These are phyloP conservation scores for Cytospora mali DNA, from an alignment of 2,329 filamentous ascomycete genomes.

Conservation along the genomic window DNA sequence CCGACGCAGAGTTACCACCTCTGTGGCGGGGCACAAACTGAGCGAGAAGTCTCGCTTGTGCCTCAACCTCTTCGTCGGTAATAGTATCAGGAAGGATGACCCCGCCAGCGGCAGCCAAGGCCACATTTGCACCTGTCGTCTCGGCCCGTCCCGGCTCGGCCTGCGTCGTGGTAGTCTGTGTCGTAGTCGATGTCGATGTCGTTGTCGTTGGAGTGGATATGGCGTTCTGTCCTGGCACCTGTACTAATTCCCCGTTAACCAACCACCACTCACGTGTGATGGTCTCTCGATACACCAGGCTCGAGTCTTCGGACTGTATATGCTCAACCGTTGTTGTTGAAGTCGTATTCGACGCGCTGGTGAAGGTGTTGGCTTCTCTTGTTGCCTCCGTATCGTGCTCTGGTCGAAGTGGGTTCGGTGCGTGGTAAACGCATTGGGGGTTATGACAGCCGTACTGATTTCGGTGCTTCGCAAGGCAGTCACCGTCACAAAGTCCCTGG, in stretches of 20 bases:
- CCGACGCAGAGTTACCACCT: background rate
- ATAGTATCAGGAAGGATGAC: background rate
- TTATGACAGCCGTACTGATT: slow-evolving; percentile 19
- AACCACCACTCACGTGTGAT: slow-evolving; percentile 3
- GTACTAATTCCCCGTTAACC: background rate
- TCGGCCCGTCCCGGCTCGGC: too few species aligned
- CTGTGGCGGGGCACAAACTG: background rate
- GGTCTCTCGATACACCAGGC: background rate
- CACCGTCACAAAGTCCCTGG: background rate
- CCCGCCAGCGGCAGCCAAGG: background rate
- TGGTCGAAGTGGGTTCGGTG: background rate
- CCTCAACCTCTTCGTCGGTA: slow-evolving; percentile 5
- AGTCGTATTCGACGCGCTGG: rapidly evolving
- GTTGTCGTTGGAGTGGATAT: background rate
- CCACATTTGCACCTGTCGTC: background rate
- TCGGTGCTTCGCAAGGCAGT: background rate
- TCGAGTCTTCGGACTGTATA: background rate
- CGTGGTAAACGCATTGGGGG: background rate
- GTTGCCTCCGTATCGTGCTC: background rate
- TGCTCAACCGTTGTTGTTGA: too few species aligned
- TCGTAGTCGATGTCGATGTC: background rate
- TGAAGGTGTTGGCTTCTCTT: background rate
- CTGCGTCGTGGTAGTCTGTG: background rate
- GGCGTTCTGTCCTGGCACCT: background rate
- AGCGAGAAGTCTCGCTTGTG: slow-evolving; percentile 3